phyloP scores from a whole-genome alignment of 345 rosid genomes.

The Lumnitzera racemosa region DNA sequence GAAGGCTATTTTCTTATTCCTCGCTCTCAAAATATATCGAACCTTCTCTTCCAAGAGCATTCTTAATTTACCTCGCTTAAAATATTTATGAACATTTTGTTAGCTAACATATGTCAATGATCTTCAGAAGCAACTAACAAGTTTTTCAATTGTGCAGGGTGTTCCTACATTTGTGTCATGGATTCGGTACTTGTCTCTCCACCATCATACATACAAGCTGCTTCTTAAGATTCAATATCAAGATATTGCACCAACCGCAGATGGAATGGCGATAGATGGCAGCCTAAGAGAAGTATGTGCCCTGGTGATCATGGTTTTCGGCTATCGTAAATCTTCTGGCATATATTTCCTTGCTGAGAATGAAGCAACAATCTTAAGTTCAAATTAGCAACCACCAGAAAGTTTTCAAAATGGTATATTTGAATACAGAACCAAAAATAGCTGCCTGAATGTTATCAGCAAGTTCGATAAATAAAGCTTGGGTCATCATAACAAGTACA shows the following conservation, averaged over 20 bases:
- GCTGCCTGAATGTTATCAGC: no score
- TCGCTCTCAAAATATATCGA: no score
- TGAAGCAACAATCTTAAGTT: constrained; percentile 39
- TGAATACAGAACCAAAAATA: no score
- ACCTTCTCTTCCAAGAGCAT: no score
- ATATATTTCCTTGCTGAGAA: constrained; percentile 68
- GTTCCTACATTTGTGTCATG: constrained; percentile 81
- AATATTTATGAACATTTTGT: no score
- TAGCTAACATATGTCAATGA: no score
- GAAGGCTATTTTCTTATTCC: no score
- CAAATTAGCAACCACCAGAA: constrained; percentile 2
- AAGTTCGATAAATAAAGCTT: no score
- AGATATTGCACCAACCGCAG: constrained; percentile 25
- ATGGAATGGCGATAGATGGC: constrained; percentile 52
- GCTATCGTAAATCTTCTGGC: constrained; percentile 71
- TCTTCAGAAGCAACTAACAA: no score
- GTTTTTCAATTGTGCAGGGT: constrained; percentile 35
- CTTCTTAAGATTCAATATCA: constrained; percentile 84
- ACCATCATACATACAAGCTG: constrained; percentile 92
- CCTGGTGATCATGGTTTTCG: constrained; percentile 77
- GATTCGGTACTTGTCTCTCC: constrained; percentile 91
- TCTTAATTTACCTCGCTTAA: no score
- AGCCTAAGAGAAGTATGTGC: constrained; percentile 63
- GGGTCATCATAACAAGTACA: no score
- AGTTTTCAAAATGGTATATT: no score